Evolutionary conservation across 1,284 basidiomycete species (phyloP).

Genomic region (Microbotryomycetes sp.): DNA sequence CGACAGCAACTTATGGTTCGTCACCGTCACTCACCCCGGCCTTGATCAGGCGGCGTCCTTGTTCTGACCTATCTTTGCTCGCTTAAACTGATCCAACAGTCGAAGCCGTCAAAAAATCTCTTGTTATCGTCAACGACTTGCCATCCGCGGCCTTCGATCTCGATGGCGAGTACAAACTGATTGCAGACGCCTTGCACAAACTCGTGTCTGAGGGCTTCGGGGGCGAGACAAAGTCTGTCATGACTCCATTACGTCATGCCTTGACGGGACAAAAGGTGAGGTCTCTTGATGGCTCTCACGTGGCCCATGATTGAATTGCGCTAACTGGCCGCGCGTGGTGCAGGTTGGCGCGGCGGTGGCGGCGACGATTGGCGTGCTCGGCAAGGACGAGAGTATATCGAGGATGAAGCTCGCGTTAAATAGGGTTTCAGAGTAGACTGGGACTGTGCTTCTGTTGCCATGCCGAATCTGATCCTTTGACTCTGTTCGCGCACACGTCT

Average conservation of each 20-base stretch:
- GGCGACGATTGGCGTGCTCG: slow-evolving; percentile 47
- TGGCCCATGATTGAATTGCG: too few species aligned
- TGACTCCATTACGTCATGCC: slow-evolving; percentile 65
- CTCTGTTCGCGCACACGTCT: too few species aligned
- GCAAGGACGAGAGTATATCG: slow-evolving; percentile 36
- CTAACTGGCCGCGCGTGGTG: background rate
- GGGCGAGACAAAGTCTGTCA: slow-evolving; percentile 52
- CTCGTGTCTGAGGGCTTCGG: slow-evolving; percentile 42
- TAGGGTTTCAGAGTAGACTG: too few species aligned
- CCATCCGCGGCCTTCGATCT: slow-evolving; percentile 13
- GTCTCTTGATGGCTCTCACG: slow-evolving; percentile 13
- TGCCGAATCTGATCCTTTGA: too few species aligned
- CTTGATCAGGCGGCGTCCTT: slow-evolving; percentile 1
- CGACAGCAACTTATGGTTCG: slow-evolving; percentile 47
- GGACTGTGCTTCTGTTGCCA: too few species aligned
- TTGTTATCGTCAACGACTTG: slow-evolving; percentile 9
- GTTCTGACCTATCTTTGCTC: slow-evolving; percentile 20
- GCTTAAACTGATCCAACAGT: slow-evolving; percentile 26
- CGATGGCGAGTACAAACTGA: slow-evolving; percentile 33
- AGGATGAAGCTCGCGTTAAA: slow-evolving; percentile 5
- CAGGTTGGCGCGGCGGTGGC: slow-evolving; percentile 50
- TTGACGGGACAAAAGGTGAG: slow-evolving; percentile 70
- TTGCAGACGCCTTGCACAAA: slow-evolving; percentile 48
- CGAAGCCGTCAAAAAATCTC: slow-evolving; percentile 13
- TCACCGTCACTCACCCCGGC: background rate